phyloP scores from a whole-genome alignment of 1,284 basidiomycete genomes.

The Agaricales sp. region DNA sequence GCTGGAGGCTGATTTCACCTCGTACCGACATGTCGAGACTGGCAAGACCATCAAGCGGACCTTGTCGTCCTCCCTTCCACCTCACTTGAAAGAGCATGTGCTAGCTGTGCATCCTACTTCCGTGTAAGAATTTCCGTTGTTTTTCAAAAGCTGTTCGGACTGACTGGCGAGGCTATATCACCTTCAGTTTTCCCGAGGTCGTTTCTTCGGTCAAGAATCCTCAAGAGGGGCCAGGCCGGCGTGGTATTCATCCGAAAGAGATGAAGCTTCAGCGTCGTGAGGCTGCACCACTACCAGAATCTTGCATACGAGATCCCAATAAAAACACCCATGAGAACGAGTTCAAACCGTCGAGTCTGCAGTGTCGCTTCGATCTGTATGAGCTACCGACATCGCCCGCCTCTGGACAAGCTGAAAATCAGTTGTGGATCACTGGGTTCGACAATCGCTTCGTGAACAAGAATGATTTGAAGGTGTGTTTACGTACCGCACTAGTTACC shows the following conservation, averaged over 20 bases:
- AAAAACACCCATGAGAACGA: background rate
- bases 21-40: background rate
- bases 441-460: background rate
- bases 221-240: background rate
- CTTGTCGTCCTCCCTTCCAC: background rate
- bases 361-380: background rate
- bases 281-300: background rate
- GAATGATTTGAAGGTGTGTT: background rate
- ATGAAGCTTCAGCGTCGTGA: background rate
- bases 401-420: background rate
- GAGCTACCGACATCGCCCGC: background rate
- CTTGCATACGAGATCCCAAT: background rate
- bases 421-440: background rate
- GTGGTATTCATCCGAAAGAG: background rate
- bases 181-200: background rate
- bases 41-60: background rate
- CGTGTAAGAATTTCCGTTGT: background rate
- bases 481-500: too few species aligned
- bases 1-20: background rate
- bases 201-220: background rate
- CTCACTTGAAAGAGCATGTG: background rate
- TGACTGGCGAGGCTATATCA: background rate
- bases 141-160: background rate
- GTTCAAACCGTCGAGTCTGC: background rate
- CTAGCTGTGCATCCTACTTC: background rate